Percentiles rank a stretch among this genome's conserved stretches.
These are phyloP conservation scores for Tylopilus vinaceipallidus DNA, from an alignment of 768 basidiomycete species.

Conservation along the genomic window DNA sequence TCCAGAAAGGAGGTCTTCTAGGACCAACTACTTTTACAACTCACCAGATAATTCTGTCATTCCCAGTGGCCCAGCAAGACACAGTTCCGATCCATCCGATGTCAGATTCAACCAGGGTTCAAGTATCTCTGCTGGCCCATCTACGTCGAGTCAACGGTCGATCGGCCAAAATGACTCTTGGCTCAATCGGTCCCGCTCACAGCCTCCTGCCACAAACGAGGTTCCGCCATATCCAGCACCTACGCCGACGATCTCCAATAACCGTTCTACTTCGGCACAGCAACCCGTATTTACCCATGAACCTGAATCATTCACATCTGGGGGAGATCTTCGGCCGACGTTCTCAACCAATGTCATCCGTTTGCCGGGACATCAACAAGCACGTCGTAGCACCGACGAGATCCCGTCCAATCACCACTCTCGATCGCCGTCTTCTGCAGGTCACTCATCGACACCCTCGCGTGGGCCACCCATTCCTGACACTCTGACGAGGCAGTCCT, in stretches of 20 bases:
- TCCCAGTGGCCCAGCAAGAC: slow-evolving; percentile 20
- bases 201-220: slow-evolving; percentile 15
- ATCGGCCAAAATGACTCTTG: slow-evolving; percentile 13
- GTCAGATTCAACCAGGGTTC: slow-evolving; percentile 7
- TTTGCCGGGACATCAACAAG: slow-evolving; percentile 51
- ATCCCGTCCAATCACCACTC: slow-evolving; percentile 13
- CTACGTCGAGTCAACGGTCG: slow-evolving; percentile 17
- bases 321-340: slow-evolving; percentile 57
- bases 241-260: slow-evolving; percentile 16
- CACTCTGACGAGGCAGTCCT: slow-evolving; percentile 23
- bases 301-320: slow-evolving; percentile 49
- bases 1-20: slow-evolving; percentile 19
- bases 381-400: slow-evolving; percentile 29
- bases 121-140: slow-evolving; percentile 13
- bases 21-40: slow-evolving; percentile 18
- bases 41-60: slow-evolving; percentile 15
- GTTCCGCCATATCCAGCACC: slow-evolving; percentile 31
- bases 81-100: slow-evolving; percentile 25
- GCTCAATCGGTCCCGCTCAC: slow-evolving; percentile 22
- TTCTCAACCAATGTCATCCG: slow-evolving; percentile 70
- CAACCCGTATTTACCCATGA: slow-evolving; percentile 21
- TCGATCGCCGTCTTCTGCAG: slow-evolving; percentile 24
- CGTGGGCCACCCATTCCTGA: slow-evolving; percentile 21
- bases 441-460: slow-evolving; percentile 13
- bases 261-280: slow-evolving; percentile 12